Percentiles rank a stretch among this genome's conserved stretches.
Evolutionary conservation across 2,329 filamentous ascomycete species (phyloP).

Genomic region (Domatiomyces globalis): DNA sequence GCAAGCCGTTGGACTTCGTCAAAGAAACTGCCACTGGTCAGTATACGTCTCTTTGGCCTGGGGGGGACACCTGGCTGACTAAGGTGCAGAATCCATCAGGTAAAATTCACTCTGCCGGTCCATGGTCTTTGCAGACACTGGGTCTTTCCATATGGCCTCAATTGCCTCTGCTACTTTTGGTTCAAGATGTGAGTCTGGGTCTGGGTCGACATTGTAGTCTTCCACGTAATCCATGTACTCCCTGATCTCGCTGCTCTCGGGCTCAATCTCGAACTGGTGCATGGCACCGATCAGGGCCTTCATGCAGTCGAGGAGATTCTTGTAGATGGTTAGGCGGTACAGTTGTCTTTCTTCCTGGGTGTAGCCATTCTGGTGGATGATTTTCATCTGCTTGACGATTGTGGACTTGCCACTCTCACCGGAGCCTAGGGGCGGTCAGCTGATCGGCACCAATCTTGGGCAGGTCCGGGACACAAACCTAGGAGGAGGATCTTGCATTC

Average conservation of each 20-base stretch:
- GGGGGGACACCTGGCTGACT: slow-evolving; percentile 45
- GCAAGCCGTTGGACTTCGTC: slow-evolving; percentile 81
- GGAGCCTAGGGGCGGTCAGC: slow-evolving; percentile 49
- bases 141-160: slow-evolving; percentile 78
- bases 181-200: slow-evolving; percentile 75
- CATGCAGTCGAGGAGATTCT: slow-evolving; percentile 93
- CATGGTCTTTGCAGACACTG: slow-evolving; percentile 66
- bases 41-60: neutral
- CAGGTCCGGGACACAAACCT: slow-evolving; percentile 42
- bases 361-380: slow-evolving; percentile 97
- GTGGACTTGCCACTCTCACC: slow-evolving; percentile 98
- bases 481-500: slow-evolving; percentile 98
- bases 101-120: slow-evolving; percentile 97
- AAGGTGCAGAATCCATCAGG: slow-evolving; percentile 96
- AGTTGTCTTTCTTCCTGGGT: slow-evolving; percentile 83
- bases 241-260: slow-evolving; percentile 55
- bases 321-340: slow-evolving; percentile 93
- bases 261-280: slow-evolving; percentile 77
- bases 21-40: slow-evolving; percentile 58
- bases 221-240: slow-evolving; percentile 66
- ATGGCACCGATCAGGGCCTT: slow-evolving; percentile 86
- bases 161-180: slow-evolving; percentile 68
- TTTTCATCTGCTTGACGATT: slow-evolving; percentile 99
- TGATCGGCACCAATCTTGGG: slow-evolving; percentile 4
- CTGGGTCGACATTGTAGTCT: slow-evolving; percentile 79